Evolutionary conservation across 768 basidiomycete species (phyloP), one percentile per base, ranked within the genome.

Genomic region (Tremella mesenterica): DNA sequence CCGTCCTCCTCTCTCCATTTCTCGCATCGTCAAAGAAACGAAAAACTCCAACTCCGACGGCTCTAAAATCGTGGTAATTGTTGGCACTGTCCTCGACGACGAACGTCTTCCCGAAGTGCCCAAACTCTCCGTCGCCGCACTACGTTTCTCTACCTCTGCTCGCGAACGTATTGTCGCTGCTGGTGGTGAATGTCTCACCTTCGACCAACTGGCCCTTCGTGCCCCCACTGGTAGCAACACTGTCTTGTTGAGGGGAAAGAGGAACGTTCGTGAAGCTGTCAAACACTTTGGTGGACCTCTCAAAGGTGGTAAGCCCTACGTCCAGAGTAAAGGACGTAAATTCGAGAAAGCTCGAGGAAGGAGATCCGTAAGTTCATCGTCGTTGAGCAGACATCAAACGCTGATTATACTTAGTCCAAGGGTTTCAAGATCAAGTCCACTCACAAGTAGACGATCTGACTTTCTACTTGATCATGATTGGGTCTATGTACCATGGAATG

Each of bases 311-410:
- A 95, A 92, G 79, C 95, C 95, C 44, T 86, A 90, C 79, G 87
- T 91, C 44, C 80, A 78, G 70, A 91, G 89, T 74, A 95, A 93
- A 80, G 93, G 95, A 59, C 87, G 92, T 82, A 96, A 95, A 77
- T 93, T 95, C 85, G 93, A 99, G 80, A 85, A 84, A 73, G 93
- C 79, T 75, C 92, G 93, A 83, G 93, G 93, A 80, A 88, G 93
- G 82, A 83, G 93, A 86, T 88, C 89, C 67, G 73, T 73, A 18
- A 57, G 65, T 54, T 46, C 4, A 18, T 36, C 18, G 30, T 25
- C 25, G 27, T n/a, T 28, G 21, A 39, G 21, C 34, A 5, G 29
- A 9, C 33, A 38, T 12, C 12, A 28, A 41, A n/a, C 23, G 46
- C 21, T 38, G 47, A 52, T 34, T n/a, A 1, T 26, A 3, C 33